Percentiles rank a stretch among this genome's conserved stretches.
Conservation (phyloP, 805 yeast genomes). For the Kuraishia ogatae region DNA sequence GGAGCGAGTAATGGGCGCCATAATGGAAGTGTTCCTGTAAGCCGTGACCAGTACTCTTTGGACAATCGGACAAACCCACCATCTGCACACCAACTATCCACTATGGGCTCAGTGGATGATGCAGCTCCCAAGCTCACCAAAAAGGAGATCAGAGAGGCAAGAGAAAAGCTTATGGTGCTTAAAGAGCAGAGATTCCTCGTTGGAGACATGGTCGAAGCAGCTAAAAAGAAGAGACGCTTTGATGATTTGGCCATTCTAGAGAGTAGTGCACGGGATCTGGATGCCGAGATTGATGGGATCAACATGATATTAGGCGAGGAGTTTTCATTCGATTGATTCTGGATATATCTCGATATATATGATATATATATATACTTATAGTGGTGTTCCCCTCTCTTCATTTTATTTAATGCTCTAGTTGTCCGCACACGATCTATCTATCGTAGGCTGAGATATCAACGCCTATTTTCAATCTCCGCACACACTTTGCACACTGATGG, state of each 20-base stretch:
- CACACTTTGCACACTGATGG: too few relatives aligned
- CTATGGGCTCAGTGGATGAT: not conserved
- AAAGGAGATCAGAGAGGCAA: constrained; percentile 42
- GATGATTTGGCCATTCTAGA: constrained; percentile 65
- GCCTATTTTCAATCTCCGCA: too few relatives aligned
- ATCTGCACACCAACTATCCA: not conserved
- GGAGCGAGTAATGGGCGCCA: too few relatives aligned
- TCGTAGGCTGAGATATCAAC: too few relatives aligned
- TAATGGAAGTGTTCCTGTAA: too few relatives aligned
- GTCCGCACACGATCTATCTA: too few relatives aligned
- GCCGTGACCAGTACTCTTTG: too few relatives aligned
- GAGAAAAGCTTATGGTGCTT: constrained; percentile 79
- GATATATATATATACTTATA: too few relatives aligned
- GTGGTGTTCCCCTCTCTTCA: too few relatives aligned
- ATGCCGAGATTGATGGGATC: constrained; percentile 34
- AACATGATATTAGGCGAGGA: constrained; percentile 50
- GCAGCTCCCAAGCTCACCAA: constrained; percentile 29
- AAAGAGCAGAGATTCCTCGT: constrained; percentile 78
- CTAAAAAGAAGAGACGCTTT: constrained; percentile 60
- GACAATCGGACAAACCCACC: not conserved
- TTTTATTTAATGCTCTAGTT: too few relatives aligned
- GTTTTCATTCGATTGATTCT: constrained; percentile 12
- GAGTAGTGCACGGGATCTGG: constrained; percentile 49
- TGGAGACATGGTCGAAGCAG: constrained; percentile 50
- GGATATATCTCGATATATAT: not conserved